Base-by-base conservation (phyloP, 441 rosid genomes). In the Adansonia grandidieri region DNA sequence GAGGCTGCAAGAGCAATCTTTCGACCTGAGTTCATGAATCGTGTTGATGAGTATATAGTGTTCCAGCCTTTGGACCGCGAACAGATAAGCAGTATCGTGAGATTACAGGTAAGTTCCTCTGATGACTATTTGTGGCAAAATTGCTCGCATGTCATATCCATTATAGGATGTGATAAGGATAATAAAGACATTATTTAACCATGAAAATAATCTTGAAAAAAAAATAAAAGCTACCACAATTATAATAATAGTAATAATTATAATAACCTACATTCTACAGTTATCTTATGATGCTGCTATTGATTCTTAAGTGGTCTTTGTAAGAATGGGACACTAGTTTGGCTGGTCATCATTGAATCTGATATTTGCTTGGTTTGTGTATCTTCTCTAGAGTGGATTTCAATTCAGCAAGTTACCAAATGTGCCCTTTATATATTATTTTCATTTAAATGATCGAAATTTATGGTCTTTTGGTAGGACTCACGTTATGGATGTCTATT, bases 11-110 rank as follows among this genome's bases (percentile, higher is more conserved):
- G 98, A 84, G 89, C 95, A 11, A 71, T 95, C 73, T 97, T 97
- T 72, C 94, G 98, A 24, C 98, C 99, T 0, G 99, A 97, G 83
- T 97, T 97, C 80, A 91, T 97, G 97, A 97, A 95, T 80, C 88
- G 99, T 45, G 97, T 95, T 56, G 99, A 97, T 77, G 98, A 97
- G 78, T 95, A 93, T 85, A 95, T 97, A 45, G 98, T 95, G 15
- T 97, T 97, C 98, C 98, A 97, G 85, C 97, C 98, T 58, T 84
- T 97, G 81, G 93, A 90, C 76, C 97, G 94, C 0, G 83, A 86
- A 1, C 98, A 97, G 83, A 97, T 97, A 81, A 86, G 80, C 89
- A 81, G 88, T 22, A 97, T 97, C 48, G 99, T 97, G 75, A 88
- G 84, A 62, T 87, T 97, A 79, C 99, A 97, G 97, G 99, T 94